phyloP scores from a whole-genome alignment of 805 yeast genomes.

The Blastobotrys americana region DNA sequence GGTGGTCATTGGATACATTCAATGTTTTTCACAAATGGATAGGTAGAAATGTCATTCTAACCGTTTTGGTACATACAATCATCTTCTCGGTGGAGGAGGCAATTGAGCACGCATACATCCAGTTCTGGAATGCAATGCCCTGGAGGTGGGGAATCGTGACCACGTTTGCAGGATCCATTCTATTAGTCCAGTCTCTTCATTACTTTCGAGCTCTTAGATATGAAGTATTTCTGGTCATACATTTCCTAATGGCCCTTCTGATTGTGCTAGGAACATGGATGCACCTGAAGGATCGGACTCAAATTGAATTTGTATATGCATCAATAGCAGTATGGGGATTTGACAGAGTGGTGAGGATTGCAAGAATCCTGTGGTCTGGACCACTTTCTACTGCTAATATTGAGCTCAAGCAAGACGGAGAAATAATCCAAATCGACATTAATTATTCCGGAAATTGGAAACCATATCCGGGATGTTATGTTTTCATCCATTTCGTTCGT shows the following conservation, averaged over 20 bases:
- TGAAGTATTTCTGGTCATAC: conserved; percentile 54
- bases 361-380: conserved; percentile 54
- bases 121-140: conserved; percentile 29
- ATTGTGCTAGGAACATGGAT: conserved; percentile 51
- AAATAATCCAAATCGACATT: conserved; percentile 22
- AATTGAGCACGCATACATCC: conserved; percentile 31
- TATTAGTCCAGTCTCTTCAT: conserved; percentile 45
- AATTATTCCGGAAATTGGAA: conserved; percentile 41
- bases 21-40: conserved; percentile 55
- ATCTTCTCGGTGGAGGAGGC: conserved; percentile 52
- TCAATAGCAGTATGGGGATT: conserved; percentile 61
- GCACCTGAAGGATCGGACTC: conserved; percentile 42
- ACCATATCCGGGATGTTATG: conserved; percentile 49
- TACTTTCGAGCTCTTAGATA: conserved; percentile 47
- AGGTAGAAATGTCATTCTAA: conserved; percentile 45
- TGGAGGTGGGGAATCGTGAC: conserved; percentile 38
- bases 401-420: conserved; percentile 8
- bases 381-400: conserved; percentile 26
- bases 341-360: conserved; percentile 54
- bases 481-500: conserved; percentile 50
- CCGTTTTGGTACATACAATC: conserved; percentile 49
- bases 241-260: conserved; percentile 46
- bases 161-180: conserved; percentile 36
- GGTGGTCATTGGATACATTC: conserved; percentile 56
- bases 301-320: conserved; percentile 47